Base-by-base conservation (phyloP, 1,139 yeast species). In the Geotrichum candidum region DNA sequence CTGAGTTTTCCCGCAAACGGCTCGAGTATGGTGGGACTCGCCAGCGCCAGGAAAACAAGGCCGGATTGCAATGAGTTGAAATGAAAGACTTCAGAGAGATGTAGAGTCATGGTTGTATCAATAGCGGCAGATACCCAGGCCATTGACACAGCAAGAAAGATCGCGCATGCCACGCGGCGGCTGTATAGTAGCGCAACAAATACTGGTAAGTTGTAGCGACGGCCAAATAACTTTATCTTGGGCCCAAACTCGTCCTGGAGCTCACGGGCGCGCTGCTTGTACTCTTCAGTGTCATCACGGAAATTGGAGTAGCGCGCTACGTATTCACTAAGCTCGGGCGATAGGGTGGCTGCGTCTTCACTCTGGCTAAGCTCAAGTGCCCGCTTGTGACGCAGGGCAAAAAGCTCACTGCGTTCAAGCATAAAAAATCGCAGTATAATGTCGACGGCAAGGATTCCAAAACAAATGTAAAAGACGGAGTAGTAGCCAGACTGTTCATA, bases 401-500 rank as follows among this genome's bases (percentile, higher is more conserved):
- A 11, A 10, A 63, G 27, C 41, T 64, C 63, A 18, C 62, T 50
- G 56, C 64, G 68, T 51, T 71, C 74, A 25, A 74, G 64, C 75
- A 75, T 73, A 52, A 75, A 61, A 10, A 75, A 46, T 18, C 77
- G 72, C 27, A 75, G 65, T 15, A 66, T 55, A n/a, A 75, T 60
- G 56, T 75, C 78, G 3, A 73, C 25, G 11, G 64, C 69, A 7
- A 74, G 65, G 15, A 74, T 57, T 0, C 69, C 76, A 63, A 75
- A 74, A 51, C 73, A 70, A 15, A 74, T 65, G 53, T 68, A 71
- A 60, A 70, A 75, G 9, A 75, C 76, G 1, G 75, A 65, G 57
- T 72, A 69, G 61, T 75, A 75, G 2, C 78, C 78, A 1, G 69
- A 70, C 18, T 61, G 61, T n/a, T 71, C 72, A 56, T 73, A 75